Conservation (phyloP, 148 eudicot species). For the Rhododendron williamsianum region DNA sequence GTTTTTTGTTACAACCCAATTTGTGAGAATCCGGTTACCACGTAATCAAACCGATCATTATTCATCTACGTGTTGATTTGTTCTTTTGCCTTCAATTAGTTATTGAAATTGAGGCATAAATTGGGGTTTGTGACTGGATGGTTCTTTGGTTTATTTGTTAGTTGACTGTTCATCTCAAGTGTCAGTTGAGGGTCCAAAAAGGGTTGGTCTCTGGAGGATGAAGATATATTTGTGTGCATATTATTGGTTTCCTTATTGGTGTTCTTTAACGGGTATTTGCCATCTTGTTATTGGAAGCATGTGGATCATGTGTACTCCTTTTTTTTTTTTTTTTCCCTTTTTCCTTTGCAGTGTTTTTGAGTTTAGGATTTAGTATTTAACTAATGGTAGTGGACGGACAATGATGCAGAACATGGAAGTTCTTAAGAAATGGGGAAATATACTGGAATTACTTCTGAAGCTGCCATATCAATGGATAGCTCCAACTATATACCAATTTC, state of each 20-base stretch:
- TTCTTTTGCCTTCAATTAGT: neutral
- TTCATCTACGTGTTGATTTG: neutral
- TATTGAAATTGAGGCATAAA: neutral
- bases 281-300: neutral
- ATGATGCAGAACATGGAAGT: constrained; percentile 76
- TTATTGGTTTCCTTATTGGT: neutral
- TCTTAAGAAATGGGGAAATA: constrained; percentile 73
- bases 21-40: neutral
- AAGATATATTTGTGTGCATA: neutral
- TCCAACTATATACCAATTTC: constrained; percentile 42
- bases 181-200: neutral
- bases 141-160: neutral
- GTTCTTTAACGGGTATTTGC: neutral
- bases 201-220: neutral
- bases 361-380: neutral
- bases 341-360: neutral
- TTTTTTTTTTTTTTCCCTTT: no score
- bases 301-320: neutral
- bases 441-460: constrained; percentile 68
- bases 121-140: neutral
- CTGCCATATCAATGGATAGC: constrained; percentile 60
- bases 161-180: neutral
- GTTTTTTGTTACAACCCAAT: neutral
- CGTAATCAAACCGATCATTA: neutral
- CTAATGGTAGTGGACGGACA: constrained; percentile 6